Percentiles rank a stretch among this genome's conserved stretches.
These are phyloP conservation scores for Brasilioporus rufonigricans DNA, from an alignment of 768 basidiomycete species.

Conservation along the genomic window DNA sequence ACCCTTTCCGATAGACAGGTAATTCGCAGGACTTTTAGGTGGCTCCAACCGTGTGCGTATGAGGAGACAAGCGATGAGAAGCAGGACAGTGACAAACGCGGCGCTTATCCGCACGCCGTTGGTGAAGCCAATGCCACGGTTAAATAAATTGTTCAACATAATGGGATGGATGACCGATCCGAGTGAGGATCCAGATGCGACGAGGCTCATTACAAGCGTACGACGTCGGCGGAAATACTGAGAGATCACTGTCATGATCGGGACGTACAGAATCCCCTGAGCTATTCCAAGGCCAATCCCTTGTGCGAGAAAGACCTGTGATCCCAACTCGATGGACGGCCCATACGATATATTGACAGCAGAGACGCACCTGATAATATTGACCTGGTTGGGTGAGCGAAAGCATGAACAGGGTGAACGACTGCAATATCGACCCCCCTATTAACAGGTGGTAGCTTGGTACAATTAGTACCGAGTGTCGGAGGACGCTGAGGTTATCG, in stretches of 20 bases:
- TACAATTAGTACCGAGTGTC: background rate
- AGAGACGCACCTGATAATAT: constrained; percentile 41
- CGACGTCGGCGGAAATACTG: constrained; percentile 44
- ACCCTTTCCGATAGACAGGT: constrained; percentile 16
- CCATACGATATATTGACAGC: background rate
- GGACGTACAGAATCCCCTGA: constrained; percentile 46
- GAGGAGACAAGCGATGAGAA: constrained; percentile 33
- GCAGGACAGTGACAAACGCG: constrained; percentile 37
- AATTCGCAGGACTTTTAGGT: constrained; percentile 12
- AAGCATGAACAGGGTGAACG: constrained; percentile 42
- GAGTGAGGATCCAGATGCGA: constrained; percentile 37
- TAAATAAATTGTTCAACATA: constrained; percentile 32
- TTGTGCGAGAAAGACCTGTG: constrained; percentile 47
- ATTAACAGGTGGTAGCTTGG: constrained; percentile 44
- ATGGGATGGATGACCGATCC: constrained; percentile 26
- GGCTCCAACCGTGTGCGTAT: no score
- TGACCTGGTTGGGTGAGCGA: constrained; percentile 41
- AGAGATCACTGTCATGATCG: constrained; percentile 41
- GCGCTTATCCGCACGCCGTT: constrained; percentile 51
- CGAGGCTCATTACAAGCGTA: constrained; percentile 44
- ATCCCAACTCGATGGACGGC: background rate
- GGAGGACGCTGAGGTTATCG: no score
- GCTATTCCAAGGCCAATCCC: constrained; percentile 49
- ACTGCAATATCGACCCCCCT: constrained; percentile 43
- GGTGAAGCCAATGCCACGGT: constrained; percentile 33